Evolutionary conservation across 1,139 yeast species (phyloP), one percentile per base, ranked within the genome.

Genomic region (Casaregolazyma lundiana): DNA sequence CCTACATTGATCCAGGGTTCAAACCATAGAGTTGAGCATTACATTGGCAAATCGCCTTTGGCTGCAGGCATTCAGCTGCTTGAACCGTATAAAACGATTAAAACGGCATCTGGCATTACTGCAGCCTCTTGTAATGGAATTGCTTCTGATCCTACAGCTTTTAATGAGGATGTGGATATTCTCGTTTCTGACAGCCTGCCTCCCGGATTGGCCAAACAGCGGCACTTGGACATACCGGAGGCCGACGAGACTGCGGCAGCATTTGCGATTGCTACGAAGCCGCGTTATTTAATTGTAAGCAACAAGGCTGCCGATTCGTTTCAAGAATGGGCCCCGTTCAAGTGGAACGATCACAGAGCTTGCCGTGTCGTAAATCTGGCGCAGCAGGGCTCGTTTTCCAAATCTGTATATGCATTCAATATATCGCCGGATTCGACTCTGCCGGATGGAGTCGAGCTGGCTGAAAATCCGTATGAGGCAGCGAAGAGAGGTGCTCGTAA

Each of bases 341-440:
- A 41, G 16, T 47, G 57, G 41, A 44, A 46, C 1, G 50, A 43
- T 2, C 46, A 41, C 1, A 6, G 30, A 44, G 24, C 40, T 46
- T 15, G 56, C 59, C 49, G 65, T 17, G 61, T 61, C 43, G 54
- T 61, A 21, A 49, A 58, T 19, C 47, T 61, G 20, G 63, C 55
- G 2, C 47, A 49, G 2, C 60, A 48, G 43, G 57, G 52, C 5
- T 53, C 53, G n/a, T 30, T 41, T 9, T 38, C 46, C 16, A 54
- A 57, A 32, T 58, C 60, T 59, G 56, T 53, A 36, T 60, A 60
- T 42, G 64, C 64, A 6, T 60, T 60, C 43, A 55, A 52, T 13
- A 44, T 58, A 5, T 26, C 32, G 15, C 32, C 13, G 32, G 32
- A 26, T 26, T 26, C 32, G 2, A 11, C 32, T 2, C 7, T 11